Evolutionary conservation across 805 yeast genomes (phyloP).

Genomic region (Hanseniaspora pseudoguilliermondii): DNA sequence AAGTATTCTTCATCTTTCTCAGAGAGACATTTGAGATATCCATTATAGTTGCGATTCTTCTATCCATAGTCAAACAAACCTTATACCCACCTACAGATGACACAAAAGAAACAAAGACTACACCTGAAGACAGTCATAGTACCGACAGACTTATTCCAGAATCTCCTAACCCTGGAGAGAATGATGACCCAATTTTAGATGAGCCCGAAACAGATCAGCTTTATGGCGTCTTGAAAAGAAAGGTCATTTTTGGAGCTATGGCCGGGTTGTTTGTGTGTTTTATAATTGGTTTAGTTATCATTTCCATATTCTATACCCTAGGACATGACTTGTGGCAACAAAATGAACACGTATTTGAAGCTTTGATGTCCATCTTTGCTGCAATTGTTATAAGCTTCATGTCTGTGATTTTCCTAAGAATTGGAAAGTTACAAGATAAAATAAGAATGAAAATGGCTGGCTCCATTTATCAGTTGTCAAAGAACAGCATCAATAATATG

Average conservation of each 20-base stretch:
- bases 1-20: slow-evolving; percentile 58
- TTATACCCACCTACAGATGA: slow-evolving; percentile 26
- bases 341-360: slow-evolving; percentile 86
- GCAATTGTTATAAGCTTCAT: slow-evolving; percentile 67
- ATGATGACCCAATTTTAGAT: slow-evolving; percentile 25
- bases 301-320: slow-evolving; percentile 55
- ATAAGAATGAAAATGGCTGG: slow-evolving; percentile 55
- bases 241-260: slow-evolving; percentile 73
- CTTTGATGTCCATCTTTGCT: slow-evolving; percentile 64
- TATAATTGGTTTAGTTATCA: slow-evolving; percentile 58
- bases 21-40: slow-evolving; percentile 67
- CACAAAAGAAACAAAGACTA: background rate
- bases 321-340: slow-evolving; percentile 80
- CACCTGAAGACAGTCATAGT: background rate
- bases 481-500: slow-evolving; percentile 14
- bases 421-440: slow-evolving; percentile 70
- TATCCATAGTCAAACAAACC: slow-evolving; percentile 59
- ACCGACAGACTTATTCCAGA: background rate
- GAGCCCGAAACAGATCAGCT: slow-evolving; percentile 18
- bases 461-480: slow-evolving; percentile 22
- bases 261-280: slow-evolving; percentile 59
- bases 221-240: slow-evolving; percentile 42
- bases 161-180: slow-evolving; percentile 15
- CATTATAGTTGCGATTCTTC: slow-evolving; percentile 58
- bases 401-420: slow-evolving; percentile 73